Conservation (phyloP, 2,329 filamentous ascomycete species). For the Aspergillus sp. region DNA sequence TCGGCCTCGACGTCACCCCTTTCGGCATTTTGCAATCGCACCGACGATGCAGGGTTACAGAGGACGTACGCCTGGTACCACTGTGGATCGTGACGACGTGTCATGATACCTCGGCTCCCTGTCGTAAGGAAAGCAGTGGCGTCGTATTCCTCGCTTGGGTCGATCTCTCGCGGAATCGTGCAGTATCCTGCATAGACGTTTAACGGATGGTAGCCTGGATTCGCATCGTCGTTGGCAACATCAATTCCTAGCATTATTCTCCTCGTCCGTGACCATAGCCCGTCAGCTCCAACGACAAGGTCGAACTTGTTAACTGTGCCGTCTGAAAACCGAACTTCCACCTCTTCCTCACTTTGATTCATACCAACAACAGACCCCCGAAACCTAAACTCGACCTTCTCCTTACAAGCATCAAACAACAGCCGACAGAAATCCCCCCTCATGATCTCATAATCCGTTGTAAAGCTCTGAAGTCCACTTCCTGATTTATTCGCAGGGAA, state of each 20-base stretch:
- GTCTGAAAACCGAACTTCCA: conserved; percentile 26
- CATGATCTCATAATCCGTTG: conserved; percentile 57
- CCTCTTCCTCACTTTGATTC: conserved; percentile 16
- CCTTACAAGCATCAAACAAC: conserved; percentile 36
- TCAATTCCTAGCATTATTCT: conserved; percentile 12
- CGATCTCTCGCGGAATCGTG: conserved; percentile 28
- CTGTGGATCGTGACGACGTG: conserved; percentile 40
- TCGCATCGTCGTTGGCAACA: conserved; percentile 12
- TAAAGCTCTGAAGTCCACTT: conserved; percentile 39
- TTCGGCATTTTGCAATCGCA: conserved; percentile 24
- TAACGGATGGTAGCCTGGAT: conserved; percentile 13
- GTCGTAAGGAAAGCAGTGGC: conserved; percentile 41
- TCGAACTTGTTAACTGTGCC: conserved; percentile 24
- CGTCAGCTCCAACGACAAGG: conserved; percentile 32
- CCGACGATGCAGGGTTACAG: conserved; percentile 24
- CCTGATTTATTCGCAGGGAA: conserved; percentile 43
- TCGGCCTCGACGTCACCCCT: conserved; percentile 38
- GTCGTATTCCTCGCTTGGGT: conserved; percentile 35
- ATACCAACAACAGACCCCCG: conserved; percentile 29
- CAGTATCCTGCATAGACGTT: conserved; percentile 38
- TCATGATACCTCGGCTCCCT: conserved; percentile 39
- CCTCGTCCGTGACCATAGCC: conserved; percentile 20
- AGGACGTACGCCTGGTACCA: conserved; percentile 42
- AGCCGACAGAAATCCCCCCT: conserved; percentile 52
- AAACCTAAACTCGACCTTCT: conserved; percentile 31